Conservation (phyloP, 345 rosid species). For the Linum trigynum region DNA sequence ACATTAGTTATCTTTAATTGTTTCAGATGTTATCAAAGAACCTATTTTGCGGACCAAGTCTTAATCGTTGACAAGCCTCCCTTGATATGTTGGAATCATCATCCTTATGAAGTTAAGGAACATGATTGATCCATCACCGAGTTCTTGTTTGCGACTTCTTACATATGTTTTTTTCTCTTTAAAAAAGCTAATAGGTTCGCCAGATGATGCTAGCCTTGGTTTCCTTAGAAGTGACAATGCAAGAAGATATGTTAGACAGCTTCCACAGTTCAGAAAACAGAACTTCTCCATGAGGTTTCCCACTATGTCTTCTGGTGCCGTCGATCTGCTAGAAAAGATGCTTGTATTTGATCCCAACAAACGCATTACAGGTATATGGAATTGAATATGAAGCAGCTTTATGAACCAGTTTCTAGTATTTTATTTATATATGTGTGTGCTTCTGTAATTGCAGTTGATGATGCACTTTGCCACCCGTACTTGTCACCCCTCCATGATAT, state of each 20-base stretch:
- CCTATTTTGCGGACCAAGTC: too few species aligned
- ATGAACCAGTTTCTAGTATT: neutral
- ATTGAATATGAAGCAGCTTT: neutral
- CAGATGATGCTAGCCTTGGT: conserved; percentile 8
- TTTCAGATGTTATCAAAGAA: too few species aligned
- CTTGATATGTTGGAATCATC: neutral
- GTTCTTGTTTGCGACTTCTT: neutral
- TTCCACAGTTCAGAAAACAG: conserved; percentile 10
- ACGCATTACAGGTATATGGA: neutral
- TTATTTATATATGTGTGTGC: neutral
- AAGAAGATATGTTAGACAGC: conserved; percentile 6
- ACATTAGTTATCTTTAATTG: too few species aligned
- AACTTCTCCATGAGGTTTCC: conserved; percentile 2
- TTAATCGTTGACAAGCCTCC: too few species aligned
- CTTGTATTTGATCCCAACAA: conserved; percentile 3
- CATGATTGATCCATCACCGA: neutral
- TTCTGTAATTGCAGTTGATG: conserved; percentile 53
- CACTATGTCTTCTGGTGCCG: neutral
- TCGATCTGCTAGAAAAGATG: conserved; percentile 3
- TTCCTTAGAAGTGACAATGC: conserved; percentile 7
- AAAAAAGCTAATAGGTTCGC: conserved; percentile 7
- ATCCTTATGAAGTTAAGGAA: neutral
- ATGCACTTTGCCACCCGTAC: conserved; percentile 80
- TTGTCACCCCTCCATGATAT: conserved; percentile 64
- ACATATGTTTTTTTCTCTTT: neutral